Evolutionary conservation across 805 yeast genomes (phyloP).

Genomic region (Teunomyces panamensis): DNA sequence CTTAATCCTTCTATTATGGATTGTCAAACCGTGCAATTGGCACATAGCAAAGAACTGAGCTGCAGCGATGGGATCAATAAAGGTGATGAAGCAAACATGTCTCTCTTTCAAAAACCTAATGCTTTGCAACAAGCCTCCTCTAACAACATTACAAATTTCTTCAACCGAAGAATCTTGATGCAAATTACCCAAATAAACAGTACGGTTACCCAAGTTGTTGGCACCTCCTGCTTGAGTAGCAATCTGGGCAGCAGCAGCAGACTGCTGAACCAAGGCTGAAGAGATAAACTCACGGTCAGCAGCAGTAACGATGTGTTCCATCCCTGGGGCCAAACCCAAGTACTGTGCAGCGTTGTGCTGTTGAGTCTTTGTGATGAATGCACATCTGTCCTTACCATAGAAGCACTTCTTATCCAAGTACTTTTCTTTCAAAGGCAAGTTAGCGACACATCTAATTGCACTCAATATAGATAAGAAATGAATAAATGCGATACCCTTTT

Average conservation of each 20-base stretch:
- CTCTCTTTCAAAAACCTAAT: slow-evolving; percentile 78
- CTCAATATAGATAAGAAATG: slow-evolving; percentile 83
- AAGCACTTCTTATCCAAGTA: slow-evolving; percentile 77
- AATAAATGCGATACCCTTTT: slow-evolving; percentile 84
- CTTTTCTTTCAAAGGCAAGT: slow-evolving; percentile 61
- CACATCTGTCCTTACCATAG: slow-evolving; percentile 94
- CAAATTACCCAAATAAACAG: slow-evolving; percentile 85
- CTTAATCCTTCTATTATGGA: slow-evolving; percentile 81
- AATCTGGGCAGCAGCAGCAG: slow-evolving; percentile 97
- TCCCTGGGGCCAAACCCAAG: slow-evolving; percentile 85
- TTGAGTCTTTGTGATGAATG: slow-evolving; percentile 90
- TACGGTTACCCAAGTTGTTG: slow-evolving; percentile 86
- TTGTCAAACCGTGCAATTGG: slow-evolving; percentile 81
- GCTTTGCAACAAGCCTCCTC: slow-evolving; percentile 90
- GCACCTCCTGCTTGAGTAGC: slow-evolving; percentile 95
- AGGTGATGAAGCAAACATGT: slow-evolving; percentile 91
- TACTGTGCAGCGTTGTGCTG: slow-evolving; percentile 97
- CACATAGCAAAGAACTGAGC: slow-evolving; percentile 96
- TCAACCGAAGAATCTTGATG: slow-evolving; percentile 87
- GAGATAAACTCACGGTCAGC: slow-evolving; percentile 65
- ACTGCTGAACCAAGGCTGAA: slow-evolving; percentile 81
- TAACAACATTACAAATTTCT: slow-evolving; percentile 92
- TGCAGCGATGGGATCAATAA: slow-evolving; percentile 95
- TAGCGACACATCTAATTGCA: slow-evolving; percentile 83
- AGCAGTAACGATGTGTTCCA: slow-evolving; percentile 74